Evolutionary conservation across 768 basidiomycete genomes (phyloP).

Genomic region (Mycena alexandri): DNA sequence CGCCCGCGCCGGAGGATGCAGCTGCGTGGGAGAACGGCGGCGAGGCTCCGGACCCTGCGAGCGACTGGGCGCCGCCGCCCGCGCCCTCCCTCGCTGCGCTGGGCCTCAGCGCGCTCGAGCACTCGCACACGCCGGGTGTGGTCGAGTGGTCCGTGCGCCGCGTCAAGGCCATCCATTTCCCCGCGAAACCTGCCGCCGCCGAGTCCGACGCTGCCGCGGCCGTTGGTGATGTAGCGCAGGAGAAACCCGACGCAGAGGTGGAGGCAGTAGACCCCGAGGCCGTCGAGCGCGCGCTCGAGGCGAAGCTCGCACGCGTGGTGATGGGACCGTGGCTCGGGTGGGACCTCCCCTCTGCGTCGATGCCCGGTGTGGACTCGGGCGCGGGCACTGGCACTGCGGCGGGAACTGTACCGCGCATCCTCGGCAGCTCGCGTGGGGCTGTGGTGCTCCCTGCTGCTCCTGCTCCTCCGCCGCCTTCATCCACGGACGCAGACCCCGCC

Average conservation of each 20-base stretch:
- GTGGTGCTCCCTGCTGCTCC: neutral
- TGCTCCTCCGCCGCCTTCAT: neutral
- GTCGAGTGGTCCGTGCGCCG: conserved; percentile 76
- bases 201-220: neutral
- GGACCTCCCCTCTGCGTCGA: conserved; percentile 42
- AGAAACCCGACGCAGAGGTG: conserved; percentile 40
- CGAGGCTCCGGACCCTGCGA: neutral
- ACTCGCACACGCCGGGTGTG: conserved; percentile 74
- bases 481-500: neutral
- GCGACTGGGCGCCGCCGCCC: conserved; percentile 9
- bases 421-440: conserved; percentile 47
- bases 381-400: too few relatives aligned
- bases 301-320: conserved; percentile 35
- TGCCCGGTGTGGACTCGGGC: conserved; percentile 19
- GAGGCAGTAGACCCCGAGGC: conserved; percentile 18
- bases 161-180: conserved; percentile 56
- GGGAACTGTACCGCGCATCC: conserved; percentile 43
- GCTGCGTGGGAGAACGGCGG: conserved; percentile 1
- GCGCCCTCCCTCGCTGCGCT: conserved; percentile 56
- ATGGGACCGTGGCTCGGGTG: conserved; percentile 58
- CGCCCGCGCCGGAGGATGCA: neutral
- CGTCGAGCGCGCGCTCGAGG: conserved; percentile 53
- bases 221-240: neutral
- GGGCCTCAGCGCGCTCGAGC: conserved; percentile 68
- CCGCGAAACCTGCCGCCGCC: conserved; percentile 45